A percentile compares a stretch with the other conserved stretches of the same genome.
These are phyloP conservation scores for Wickerhamiella alocasiicola DNA, from an alignment of 805 yeast species.

Conservation along the genomic window DNA sequence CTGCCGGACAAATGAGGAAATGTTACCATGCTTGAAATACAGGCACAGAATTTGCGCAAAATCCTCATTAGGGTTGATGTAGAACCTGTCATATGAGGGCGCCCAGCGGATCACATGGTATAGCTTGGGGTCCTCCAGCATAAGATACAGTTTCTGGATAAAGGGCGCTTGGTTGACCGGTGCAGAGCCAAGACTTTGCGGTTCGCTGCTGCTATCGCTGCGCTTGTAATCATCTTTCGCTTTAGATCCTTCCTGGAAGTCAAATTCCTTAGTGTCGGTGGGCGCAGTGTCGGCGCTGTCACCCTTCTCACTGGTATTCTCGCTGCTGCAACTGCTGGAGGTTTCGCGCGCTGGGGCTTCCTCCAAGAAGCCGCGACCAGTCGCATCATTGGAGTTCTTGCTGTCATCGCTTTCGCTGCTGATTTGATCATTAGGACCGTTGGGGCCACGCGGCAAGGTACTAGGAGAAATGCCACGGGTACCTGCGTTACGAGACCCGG, in stretches of 20 bases:
- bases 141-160: slow-evolving; percentile 77
- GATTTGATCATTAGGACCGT: background rate
- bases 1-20: slow-evolving; percentile 86
- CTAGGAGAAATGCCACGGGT: background rate
- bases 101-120: slow-evolving; percentile 83
- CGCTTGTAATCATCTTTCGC: background rate
- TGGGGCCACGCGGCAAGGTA: background rate
- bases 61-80: slow-evolving; percentile 74
- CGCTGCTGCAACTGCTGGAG: background rate
- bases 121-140: slow-evolving; percentile 69
- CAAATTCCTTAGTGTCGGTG: background rate
- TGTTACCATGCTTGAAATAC: slow-evolving; percentile 88
- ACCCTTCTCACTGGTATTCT: background rate
- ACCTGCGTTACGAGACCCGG: background rate
- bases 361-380: background rate
- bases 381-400: background rate
- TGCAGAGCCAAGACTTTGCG: background rate
- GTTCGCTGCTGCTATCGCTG: background rate
- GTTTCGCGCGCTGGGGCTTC: background rate
- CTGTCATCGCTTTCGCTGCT: background rate
- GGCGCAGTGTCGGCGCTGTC: background rate
- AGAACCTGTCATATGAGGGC: slow-evolving; percentile 53
- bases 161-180: slow-evolving; percentile 46
- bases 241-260: background rate
- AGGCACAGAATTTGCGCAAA: slow-evolving; percentile 59